These are phyloP conservation scores for Russula earlei DNA, from an alignment of 768 basidiomycete species.

Conservation along the genomic window DNA sequence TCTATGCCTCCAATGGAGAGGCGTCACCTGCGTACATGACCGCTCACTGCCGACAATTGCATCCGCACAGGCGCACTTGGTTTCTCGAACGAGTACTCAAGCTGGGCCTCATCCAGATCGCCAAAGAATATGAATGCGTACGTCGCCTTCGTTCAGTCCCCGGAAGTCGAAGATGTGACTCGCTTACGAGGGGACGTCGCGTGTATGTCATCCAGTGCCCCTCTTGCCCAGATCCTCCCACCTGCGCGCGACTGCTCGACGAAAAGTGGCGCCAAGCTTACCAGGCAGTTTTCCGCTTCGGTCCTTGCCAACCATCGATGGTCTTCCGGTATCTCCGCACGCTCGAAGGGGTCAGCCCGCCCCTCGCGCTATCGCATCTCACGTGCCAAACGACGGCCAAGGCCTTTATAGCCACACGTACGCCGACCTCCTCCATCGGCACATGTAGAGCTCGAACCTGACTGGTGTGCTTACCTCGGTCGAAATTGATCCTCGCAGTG, in stretches of 20 bases:
- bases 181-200: background rate
- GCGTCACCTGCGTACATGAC: background rate
- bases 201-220: conserved; percentile 43
- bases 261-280: conserved; percentile 93
- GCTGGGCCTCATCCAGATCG: conserved; percentile 72
- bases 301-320: conserved; percentile 85
- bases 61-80: conserved; percentile 66
- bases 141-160: conserved; percentile 25
- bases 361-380: conserved; percentile 76
- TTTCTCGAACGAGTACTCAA: conserved; percentile 92
- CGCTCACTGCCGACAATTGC: background rate
- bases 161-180: too few relatives aligned
- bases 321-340: conserved; percentile 86
- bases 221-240: conserved; percentile 71
- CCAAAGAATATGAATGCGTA: conserved; percentile 95
- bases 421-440: conserved; percentile 25
- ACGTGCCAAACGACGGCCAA: conserved; percentile 85
- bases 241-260: conserved; percentile 76
- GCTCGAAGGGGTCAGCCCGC: conserved; percentile 85
- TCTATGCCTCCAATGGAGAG: conserved; percentile 16
- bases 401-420: conserved; percentile 78
- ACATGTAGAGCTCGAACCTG: background rate
- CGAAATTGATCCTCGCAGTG: conserved; percentile 37
- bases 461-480: too few relatives aligned
- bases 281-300: conserved; percentile 78